Evolutionary conservation across 176 grass and related monocot genomes (phyloP), one percentile per base, ranked within the genome.

Genomic region (Aegilops tauschii): DNA sequence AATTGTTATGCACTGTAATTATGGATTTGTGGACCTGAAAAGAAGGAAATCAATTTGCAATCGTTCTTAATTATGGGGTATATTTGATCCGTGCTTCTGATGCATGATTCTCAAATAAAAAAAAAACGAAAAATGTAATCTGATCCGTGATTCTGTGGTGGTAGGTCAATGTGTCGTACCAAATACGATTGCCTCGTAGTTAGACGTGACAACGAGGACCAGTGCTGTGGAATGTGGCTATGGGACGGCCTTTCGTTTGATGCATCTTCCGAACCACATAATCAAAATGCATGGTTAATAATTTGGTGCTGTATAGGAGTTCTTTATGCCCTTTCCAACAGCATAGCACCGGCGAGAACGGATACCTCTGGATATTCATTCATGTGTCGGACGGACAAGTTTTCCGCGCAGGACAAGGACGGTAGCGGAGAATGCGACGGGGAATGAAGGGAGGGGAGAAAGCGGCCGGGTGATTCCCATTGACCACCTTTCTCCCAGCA

Each of bases 381-480:
- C 80, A 83, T 62, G 73, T 36, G 71, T 59, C 10, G 9, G 12
- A 68, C 70, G 32, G 12, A 20, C 42, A 54, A 30, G 36, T 42
- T 77, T 76, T 82, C 34, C 71, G 23, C 32, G 21, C 29, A 11
- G 29, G 78, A 81, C 3, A 66, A 21, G 25, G 68, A 52, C 13
- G 13, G 13, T 1, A 45, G 2, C 61, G 4, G 7, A 44, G 34
- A 28, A 69, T 77, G 27, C 32, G 45, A 88, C 18, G 73, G 63
- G 73, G 6, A 35, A 52, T 71, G 72, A 75, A 61, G 54, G 50
- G 52, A 25, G 31, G 54, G 50, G 17, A 34, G 59, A 82, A 77
- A 77, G 62, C 20, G 18, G 64, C 62, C 44, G 25, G 36, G 27
- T 7, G 86, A 88, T 88, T 72, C 86, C 32, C 42, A 44, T 77